These are phyloP conservation scores for Blastobotrys persicus DNA, from an alignment of 1,139 yeast species.

Conservation along the genomic window DNA sequence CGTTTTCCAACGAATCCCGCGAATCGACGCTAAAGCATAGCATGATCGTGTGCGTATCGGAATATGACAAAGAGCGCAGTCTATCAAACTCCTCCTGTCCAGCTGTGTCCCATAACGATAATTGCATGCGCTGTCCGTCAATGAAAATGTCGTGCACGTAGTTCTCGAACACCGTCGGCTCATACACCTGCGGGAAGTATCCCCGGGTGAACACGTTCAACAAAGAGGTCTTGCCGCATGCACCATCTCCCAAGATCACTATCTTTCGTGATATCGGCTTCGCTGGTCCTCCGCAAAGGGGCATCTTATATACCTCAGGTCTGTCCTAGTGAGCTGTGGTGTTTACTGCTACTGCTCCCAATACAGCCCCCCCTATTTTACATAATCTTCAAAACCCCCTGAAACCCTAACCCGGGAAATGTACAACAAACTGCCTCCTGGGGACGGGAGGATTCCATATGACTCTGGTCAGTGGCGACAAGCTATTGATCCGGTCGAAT, in stretches of 20 bases:
- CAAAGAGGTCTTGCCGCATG: constrained; percentile 88
- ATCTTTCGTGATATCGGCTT: constrained; percentile 83
- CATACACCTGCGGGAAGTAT: constrained; percentile 96
- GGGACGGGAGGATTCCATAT: no score
- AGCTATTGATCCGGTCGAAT: no score
- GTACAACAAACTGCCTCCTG: not conserved
- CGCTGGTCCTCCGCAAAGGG: constrained; percentile 66
- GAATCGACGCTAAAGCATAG: constrained; percentile 94
- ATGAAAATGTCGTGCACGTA: constrained; percentile 96
- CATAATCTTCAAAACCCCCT: not conserved
- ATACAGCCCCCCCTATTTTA: not conserved
- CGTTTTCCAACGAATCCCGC: constrained; percentile 90
- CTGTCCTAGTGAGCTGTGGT: not conserved
- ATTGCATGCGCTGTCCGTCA: constrained; percentile 88
- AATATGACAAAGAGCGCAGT: constrained; percentile 80
- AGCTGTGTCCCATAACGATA: constrained; percentile 97
- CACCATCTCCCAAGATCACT: constrained; percentile 97
- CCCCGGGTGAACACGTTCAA: constrained; percentile 96
- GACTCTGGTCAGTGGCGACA: no score
- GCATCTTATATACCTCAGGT: constrained; percentile 44
- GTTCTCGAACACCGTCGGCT: constrained; percentile 96
- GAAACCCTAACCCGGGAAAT: not conserved
- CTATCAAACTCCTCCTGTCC: constrained; percentile 98
- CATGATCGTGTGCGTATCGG: constrained; percentile 96
- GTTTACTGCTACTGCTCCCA: not conserved